phyloP scores from a whole-genome alignment of 176 grass and related monocot genomes.

The Sorghum bicolor region DNA sequence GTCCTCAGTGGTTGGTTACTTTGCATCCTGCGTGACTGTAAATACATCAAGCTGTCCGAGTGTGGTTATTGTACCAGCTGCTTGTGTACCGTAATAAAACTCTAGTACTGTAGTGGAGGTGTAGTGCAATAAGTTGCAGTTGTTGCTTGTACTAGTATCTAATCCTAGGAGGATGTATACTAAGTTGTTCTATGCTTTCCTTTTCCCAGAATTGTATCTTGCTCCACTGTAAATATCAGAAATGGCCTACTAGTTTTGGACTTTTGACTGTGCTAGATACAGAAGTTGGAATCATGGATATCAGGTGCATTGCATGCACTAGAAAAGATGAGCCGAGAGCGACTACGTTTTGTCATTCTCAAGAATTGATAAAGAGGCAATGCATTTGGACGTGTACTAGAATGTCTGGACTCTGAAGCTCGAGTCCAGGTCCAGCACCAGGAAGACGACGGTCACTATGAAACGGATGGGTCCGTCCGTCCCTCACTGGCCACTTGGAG shows the following conservation, averaged over 20 bases:
- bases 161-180: conserved; percentile 35
- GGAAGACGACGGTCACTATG: conserved; percentile 12
- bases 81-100: conserved; percentile 42
- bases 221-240: conserved; percentile 14
- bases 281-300: background rate
- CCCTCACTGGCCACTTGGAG: background rate
- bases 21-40: conserved; percentile 71
- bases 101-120: conserved; percentile 29
- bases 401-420: background rate
- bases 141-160: conserved; percentile 33
- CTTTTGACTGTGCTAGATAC: background rate
- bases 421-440: background rate
- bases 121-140: conserved; percentile 43
- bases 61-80: conserved; percentile 27
- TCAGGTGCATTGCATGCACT: background rate
- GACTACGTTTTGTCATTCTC: background rate
- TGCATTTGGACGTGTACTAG: background rate
- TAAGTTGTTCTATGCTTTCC: conserved; percentile 8
- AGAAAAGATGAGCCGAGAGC: background rate
- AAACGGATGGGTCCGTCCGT: background rate
- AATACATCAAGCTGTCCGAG: conserved; percentile 23
- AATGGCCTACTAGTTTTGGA: background rate
- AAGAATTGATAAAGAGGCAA: background rate
- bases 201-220: background rate
- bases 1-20: conserved; percentile 59